Evolutionary conservation across 2,329 filamentous ascomycete genomes (phyloP), one percentile per base, ranked within the genome.

Genomic region (Aureobasidium sp.): DNA sequence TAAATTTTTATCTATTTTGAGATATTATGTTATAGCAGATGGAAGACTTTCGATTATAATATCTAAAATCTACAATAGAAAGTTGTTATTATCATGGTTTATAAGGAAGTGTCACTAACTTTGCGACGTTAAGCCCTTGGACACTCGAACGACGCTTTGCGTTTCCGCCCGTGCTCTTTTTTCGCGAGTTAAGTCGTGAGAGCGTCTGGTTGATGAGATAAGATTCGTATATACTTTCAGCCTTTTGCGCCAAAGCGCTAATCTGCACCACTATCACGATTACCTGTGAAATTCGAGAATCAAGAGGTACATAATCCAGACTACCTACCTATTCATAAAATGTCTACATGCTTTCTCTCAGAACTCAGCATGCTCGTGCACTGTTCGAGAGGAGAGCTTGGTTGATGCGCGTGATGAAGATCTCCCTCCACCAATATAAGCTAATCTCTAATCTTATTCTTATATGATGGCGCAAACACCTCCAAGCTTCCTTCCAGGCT

Each of bases 391-490:
- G 50, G 8, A 19, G 50, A 19, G 50, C 6, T n/a, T 44, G 52
- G 27, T 44, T 35, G 40, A 35, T 57, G 53, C 53, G 53, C 29
- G 40, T 57, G 24, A 45, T 42, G 53, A 35, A 57, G 53, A 57
- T 57, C 53, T 45, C 27, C 39, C 53, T 12, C 29, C 29, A 40
- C 24, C 53, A 45, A 56, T 56, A 35, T 48, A 39, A 37, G 37
- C 54, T 58, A 58, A 48, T 58, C 33, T 48, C 8, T 47, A 58
- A 58, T 58, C 54, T 58, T 58, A 58, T 39, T 47, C 14, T 45
- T 31, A 45, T 31, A n/a, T 42, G 35, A 57, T 45, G 53, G 53
- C 37, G 53, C 40, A 53, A 48, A 40, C 48, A 33, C 33, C 48
- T 37, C n/a, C 27, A 11, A 39, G 22, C n/a, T n/a, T n/a, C n/a